These are phyloP conservation scores for Vaccinium vitisidaea DNA, from an alignment of 148 eudicot species.

Conservation along the genomic window DNA sequence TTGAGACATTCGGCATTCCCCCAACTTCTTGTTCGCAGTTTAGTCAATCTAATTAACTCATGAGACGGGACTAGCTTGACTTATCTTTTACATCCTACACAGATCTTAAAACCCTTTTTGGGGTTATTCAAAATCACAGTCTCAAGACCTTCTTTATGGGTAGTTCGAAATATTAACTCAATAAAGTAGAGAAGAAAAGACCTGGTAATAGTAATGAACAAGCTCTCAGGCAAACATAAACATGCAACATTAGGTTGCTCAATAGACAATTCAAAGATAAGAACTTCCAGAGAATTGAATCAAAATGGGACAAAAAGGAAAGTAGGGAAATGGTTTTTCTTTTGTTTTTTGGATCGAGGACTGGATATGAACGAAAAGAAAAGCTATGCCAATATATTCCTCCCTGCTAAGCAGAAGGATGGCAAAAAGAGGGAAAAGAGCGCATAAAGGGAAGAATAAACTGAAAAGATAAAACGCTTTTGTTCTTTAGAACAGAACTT, in stretches of 20 bases:
- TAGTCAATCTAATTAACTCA: neutral
- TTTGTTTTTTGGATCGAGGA: neutral
- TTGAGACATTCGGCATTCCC: neutral
- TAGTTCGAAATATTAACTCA: neutral
- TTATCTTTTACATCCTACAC: neutral
- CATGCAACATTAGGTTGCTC: neutral
- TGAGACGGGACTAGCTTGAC: neutral
- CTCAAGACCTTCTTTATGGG: neutral
- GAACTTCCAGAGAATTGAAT: neutral
- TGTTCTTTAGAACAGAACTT: neutral
- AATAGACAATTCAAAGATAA: neutral
- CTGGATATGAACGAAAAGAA: neutral
- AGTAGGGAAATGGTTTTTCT: neutral
- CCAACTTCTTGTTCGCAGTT: neutral
- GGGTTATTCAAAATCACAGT: neutral
- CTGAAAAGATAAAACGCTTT: neutral
- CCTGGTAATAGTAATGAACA: neutral
- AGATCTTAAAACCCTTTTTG: neutral
- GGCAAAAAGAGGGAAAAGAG: neutral
- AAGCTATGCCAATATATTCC: conserved; percentile 2
- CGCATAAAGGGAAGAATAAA: conserved; percentile 1
- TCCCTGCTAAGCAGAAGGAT: neutral
- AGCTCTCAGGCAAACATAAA: neutral
- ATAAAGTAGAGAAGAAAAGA: neutral
- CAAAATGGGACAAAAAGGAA: neutral